A percentile compares a stretch with the other conserved stretches of the same genome.
Conservation (phyloP, 2,329 filamentous ascomycete species). For the Fusarium hostae region DNA sequence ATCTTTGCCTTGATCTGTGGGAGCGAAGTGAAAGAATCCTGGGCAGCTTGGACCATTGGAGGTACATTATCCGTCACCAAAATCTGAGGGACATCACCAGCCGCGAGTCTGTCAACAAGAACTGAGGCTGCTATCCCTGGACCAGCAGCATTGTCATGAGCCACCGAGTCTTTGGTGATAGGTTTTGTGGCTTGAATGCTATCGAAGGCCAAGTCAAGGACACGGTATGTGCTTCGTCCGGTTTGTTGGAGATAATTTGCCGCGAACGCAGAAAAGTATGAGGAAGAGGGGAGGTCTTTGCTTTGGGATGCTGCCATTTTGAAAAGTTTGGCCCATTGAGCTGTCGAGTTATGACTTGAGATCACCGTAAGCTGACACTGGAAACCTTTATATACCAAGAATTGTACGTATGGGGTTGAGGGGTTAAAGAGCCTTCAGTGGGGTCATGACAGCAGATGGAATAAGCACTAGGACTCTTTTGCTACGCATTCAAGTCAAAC, state of each 20-base stretch:
- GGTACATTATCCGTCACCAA: constrained; percentile 37
- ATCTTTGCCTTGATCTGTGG: constrained; percentile 12
- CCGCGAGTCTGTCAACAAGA: constrained; percentile 26
- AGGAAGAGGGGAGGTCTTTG: constrained; percentile 23
- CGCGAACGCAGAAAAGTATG: constrained; percentile 45
- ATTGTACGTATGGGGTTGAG: not conserved
- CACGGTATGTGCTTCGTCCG: constrained; percentile 43
- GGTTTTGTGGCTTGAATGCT: constrained; percentile 30
- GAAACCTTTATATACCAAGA: not conserved
- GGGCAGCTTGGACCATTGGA: constrained; percentile 28
- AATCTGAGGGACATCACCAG: constrained; percentile 4
- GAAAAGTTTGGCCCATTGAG: not conserved
- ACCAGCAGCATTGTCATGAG: constrained; percentile 50
- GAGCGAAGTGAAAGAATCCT: constrained; percentile 18
- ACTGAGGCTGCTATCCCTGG: constrained; percentile 47
- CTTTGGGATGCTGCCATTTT: constrained; percentile 21
- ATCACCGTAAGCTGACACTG: not conserved
- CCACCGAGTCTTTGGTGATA: constrained; percentile 39
- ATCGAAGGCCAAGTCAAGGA: constrained; percentile 32
- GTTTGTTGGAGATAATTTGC: constrained; percentile 44
- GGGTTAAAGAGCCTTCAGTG: not conserved
- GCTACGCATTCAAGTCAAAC: not conserved
- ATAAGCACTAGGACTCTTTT: constrained; percentile 2
- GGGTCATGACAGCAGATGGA: not conserved
- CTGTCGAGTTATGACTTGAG: not conserved